These are phyloP conservation scores for Parasitella parasitica DNA, from an alignment of 371 early-diverging fungal species.

Conservation along the genomic window DNA sequence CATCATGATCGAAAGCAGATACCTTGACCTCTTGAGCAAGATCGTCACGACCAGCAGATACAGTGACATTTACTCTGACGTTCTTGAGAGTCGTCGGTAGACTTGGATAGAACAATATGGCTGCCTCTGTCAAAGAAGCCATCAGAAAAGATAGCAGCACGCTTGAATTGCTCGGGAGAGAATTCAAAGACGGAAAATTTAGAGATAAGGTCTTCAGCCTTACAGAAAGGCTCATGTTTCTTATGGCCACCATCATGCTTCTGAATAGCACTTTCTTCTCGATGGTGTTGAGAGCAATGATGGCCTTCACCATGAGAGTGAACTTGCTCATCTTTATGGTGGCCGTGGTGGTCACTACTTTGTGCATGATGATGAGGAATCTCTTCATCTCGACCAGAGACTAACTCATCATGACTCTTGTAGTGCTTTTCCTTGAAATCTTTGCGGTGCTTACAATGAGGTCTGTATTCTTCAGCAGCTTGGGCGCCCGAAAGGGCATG, in stretches of 20 bases:
- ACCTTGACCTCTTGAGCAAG: constrained; percentile 15
- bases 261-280: not conserved
- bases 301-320: not conserved
- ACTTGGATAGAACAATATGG: constrained; percentile 15
- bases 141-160: constrained; percentile 12
- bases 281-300: constrained; percentile 6
- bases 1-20: constrained; percentile 30
- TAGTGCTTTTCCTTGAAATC: constrained; percentile 1
- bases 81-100: constrained; percentile 9
- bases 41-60: constrained; percentile 16
- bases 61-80: constrained; percentile 23
- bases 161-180: constrained; percentile 21
- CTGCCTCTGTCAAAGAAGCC: constrained; percentile 18
- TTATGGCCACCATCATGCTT: not conserved
- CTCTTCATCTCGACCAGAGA: too few species aligned
- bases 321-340: too few species aligned
- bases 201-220: constrained; percentile 10
- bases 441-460: constrained; percentile 9
- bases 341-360: too few species aligned
- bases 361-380: too few species aligned
- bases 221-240: constrained; percentile 16
- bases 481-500: not conserved
- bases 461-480: not conserved
- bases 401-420: not conserved
- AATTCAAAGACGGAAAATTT: constrained; percentile 16